Evolutionary conservation across 805 yeast genomes (phyloP).

Genomic region (Priceomyces melissophilus): DNA sequence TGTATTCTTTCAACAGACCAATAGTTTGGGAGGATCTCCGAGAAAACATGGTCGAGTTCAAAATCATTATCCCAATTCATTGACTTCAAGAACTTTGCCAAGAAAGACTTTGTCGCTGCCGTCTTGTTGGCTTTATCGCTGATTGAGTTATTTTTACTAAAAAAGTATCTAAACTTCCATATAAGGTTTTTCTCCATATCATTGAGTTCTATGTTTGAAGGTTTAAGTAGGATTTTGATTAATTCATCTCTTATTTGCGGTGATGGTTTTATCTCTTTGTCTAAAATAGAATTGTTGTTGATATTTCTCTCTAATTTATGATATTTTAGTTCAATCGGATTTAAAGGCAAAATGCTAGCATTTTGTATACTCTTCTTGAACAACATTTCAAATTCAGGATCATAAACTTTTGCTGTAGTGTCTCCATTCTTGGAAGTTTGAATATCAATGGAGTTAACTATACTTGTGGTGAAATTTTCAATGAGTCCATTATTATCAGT

Average conservation of each 20-base stretch:
- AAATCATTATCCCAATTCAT: slow-evolving; percentile 83
- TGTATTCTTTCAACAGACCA: slow-evolving; percentile 66
- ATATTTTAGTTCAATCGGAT: slow-evolving; percentile 87
- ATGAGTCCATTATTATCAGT: slow-evolving; percentile 3
- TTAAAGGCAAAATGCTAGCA: slow-evolving; percentile 25
- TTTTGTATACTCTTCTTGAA: slow-evolving; percentile 4
- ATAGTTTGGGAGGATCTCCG: slow-evolving; percentile 61
- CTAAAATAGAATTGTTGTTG: slow-evolving; percentile 72
- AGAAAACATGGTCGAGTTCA: slow-evolving; percentile 75
- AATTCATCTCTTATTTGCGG: slow-evolving; percentile 76
- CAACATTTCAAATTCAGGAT: slow-evolving; percentile 34
- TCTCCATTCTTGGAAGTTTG: slow-evolving; percentile 13
- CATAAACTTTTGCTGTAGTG: slow-evolving; percentile 34
- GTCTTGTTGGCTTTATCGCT: slow-evolving; percentile 28
- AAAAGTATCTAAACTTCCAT: slow-evolving; percentile 87
- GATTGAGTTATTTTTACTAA: slow-evolving; percentile 45
- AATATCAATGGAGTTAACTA: slow-evolving; percentile 33
- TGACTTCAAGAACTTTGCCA: slow-evolving; percentile 81
- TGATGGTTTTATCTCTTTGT: slow-evolving; percentile 84
- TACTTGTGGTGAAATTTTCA: slow-evolving; percentile 26
- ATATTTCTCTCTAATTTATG: slow-evolving; percentile 75
- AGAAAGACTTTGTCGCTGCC: slow-evolving; percentile 29
- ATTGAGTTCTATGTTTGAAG: slow-evolving; percentile 78
- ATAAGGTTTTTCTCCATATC: slow-evolving; percentile 82
- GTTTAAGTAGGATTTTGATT: slow-evolving; percentile 62